A percentile compares a stretch with the other conserved stretches of the same genome.
These are phyloP conservation scores for Cladosporium sp. DNA, from an alignment of 2,329 filamentous ascomycete genomes.

Conservation along the genomic window DNA sequence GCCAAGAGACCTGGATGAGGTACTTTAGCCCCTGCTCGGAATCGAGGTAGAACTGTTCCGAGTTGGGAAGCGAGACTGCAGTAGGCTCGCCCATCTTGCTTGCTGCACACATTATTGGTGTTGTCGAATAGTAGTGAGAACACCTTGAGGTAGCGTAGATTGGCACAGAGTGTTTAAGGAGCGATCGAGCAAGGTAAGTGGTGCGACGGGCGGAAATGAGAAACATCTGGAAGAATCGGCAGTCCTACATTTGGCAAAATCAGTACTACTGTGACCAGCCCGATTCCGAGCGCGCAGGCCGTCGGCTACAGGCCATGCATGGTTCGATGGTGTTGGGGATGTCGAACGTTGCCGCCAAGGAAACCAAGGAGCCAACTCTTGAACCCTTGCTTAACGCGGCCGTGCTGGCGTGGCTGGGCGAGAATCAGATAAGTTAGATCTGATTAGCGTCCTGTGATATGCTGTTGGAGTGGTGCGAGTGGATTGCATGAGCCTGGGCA, in stretches of 20 bases:
- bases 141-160: neutral
- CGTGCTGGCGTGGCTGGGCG: constrained; percentile 10
- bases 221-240: neutral
- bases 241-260: neutral
- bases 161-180: neutral
- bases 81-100: neutral
- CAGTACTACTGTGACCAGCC: neutral
- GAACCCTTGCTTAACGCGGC: constrained; percentile 2
- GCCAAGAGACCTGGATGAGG: constrained; percentile 27
- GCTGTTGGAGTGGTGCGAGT: constrained; percentile 1
- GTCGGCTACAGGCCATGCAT: neutral
- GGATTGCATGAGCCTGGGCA: constrained; percentile 8
- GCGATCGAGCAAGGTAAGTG: neutral
- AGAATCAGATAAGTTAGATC: constrained; percentile 11
- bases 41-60: constrained; percentile 6
- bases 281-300: neutral
- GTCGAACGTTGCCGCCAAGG: constrained; percentile 7
- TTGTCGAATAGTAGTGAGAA: neutral
- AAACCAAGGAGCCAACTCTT: constrained; percentile 7
- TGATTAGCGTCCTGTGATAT: constrained; percentile 10
- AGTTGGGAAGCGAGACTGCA: constrained; percentile 10
- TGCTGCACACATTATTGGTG: constrained; percentile 1
- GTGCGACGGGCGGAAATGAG: neutral
- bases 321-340: constrained; percentile 6
- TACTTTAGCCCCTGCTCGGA: constrained; percentile 15